Evolutionary conservation across 768 basidiomycete species (phyloP).

Genomic region (Glaciozyma martinii): DNA sequence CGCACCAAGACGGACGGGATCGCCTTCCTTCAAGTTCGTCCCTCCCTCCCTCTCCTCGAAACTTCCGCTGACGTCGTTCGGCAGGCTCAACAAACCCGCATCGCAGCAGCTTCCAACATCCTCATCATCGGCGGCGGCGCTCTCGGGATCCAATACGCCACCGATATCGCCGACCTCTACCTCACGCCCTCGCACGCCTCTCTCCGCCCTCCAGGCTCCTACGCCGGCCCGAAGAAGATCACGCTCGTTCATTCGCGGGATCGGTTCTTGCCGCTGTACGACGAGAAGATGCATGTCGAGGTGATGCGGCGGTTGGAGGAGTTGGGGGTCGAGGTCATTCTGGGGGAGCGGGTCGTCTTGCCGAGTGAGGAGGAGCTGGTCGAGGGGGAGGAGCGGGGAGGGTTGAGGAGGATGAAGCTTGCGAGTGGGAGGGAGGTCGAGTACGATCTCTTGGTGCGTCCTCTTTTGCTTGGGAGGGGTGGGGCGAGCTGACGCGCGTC

Average conservation of each 20-base stretch:
- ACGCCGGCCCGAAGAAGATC: constrained; percentile 26
- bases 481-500: background rate
- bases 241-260: constrained; percentile 35
- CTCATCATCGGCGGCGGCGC: constrained; percentile 35
- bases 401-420: constrained; percentile 1
- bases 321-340: constrained; percentile 32
- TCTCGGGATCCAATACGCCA: constrained; percentile 35
- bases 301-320: constrained; percentile 26
- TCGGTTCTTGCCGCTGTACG: constrained; percentile 33
- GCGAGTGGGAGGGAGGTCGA: constrained; percentile 7
- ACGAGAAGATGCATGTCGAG: constrained; percentile 30
- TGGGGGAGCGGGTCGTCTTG: constrained; percentile 30
- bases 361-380: constrained; percentile 4
- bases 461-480: background rate
- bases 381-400: constrained; percentile 10
- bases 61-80: background rate
- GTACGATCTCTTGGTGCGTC: constrained; percentile 23
- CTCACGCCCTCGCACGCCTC: constrained; percentile 17
- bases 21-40: constrained; percentile 21
- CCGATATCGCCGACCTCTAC: constrained; percentile 32
- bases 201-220: background rate
- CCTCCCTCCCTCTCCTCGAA: background rate
- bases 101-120: constrained; percentile 19
- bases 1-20: constrained; percentile 28
- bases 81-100: constrained; percentile 21